These are phyloP conservation scores for Polygonum aviculare DNA, from an alignment of 148 eudicot species.

Conservation along the genomic window DNA sequence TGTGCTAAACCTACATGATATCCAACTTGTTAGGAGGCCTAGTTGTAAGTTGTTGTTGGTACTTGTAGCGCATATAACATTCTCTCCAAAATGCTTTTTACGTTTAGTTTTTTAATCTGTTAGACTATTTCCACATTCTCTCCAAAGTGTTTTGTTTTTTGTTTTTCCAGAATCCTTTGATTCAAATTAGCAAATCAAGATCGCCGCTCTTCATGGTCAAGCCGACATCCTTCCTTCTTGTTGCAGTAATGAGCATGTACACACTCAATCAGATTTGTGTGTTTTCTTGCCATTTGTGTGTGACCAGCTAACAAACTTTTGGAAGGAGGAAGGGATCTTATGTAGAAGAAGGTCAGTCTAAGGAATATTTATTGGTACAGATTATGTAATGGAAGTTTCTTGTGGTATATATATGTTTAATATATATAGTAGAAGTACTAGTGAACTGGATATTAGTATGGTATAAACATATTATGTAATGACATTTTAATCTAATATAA, in stretches of 20 bases:
- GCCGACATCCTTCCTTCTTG: conserved; percentile 65
- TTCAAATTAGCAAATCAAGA: conserved; percentile 94
- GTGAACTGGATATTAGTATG: too few species aligned
- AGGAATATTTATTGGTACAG: too few species aligned
- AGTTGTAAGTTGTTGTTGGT: conserved; percentile 51
- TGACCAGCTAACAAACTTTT: too few species aligned
- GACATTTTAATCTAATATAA: too few species aligned
- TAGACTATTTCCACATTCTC: background rate
- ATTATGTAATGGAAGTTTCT: too few species aligned
- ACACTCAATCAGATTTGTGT: conserved; percentile 17
- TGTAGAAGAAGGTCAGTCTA: too few species aligned
- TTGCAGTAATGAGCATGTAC: conserved; percentile 76
- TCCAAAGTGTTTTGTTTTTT: background rate
- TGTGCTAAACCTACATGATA: too few species aligned
- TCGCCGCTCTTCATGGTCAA: conserved; percentile 76
- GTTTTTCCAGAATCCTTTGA: conserved; percentile 67
- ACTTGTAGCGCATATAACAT: background rate
- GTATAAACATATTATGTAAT: too few species aligned
- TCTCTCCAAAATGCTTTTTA: background rate
- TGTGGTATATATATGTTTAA: too few species aligned
- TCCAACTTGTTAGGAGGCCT: conserved; percentile 75
- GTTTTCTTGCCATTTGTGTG: too few species aligned
- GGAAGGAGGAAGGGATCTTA: too few species aligned
- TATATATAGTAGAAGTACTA: too few species aligned
- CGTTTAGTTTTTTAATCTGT: background rate